Conservation (phyloP, 352 stramenopile genomes). For the Phytopythium delawarense region DNA sequence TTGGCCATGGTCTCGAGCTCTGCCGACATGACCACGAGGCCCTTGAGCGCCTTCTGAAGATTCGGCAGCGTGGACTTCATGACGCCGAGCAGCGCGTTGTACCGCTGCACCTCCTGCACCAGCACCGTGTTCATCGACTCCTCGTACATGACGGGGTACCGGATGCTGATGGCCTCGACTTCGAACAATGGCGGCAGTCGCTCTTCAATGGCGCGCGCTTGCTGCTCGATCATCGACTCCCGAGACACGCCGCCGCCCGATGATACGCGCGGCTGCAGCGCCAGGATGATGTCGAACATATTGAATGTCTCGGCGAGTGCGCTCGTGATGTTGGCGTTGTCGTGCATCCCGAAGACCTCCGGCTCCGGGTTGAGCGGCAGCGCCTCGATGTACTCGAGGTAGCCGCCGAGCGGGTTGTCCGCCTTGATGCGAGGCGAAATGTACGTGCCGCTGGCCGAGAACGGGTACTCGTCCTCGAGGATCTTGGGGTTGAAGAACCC, state of each 20-base stretch:
- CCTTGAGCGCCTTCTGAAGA: conserved; percentile 85
- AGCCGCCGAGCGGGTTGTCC: conserved; percentile 69
- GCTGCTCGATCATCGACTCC: conserved; percentile 86
- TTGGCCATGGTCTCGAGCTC: conserved; percentile 79
- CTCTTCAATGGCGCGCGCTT: conserved; percentile 80
- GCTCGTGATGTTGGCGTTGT: conserved; percentile 94
- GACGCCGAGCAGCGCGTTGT: conserved; percentile 80
- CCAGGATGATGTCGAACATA: conserved; percentile 85
- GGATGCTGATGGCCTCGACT: conserved; percentile 77
- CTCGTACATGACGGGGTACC: conserved; percentile 85
- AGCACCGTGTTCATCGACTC: conserved; percentile 93
- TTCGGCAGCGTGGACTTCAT: conserved; percentile 85
- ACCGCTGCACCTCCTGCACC: conserved; percentile 90
- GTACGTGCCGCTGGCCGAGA: conserved; percentile 64
- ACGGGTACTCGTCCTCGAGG: conserved; percentile 54
- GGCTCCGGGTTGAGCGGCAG: conserved; percentile 88
- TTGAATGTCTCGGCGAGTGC: conserved; percentile 88
- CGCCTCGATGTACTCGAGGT: conserved; percentile 85
- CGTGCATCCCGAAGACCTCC: conserved; percentile 94
- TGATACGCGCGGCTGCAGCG: conserved; percentile 80
- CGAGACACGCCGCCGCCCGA: conserved; percentile 71
- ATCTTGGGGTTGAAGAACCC: conserved; percentile 79
- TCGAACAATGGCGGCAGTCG: conserved; percentile 77
- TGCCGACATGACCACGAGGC: conserved; percentile 56
- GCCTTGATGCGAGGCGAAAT: conserved; percentile 57